Percentiles rank a stretch among this genome's conserved stretches.
Evolutionary conservation across 164 flowering plant species (phyloP).

Genomic region (Stephania cephalantha): DNA sequence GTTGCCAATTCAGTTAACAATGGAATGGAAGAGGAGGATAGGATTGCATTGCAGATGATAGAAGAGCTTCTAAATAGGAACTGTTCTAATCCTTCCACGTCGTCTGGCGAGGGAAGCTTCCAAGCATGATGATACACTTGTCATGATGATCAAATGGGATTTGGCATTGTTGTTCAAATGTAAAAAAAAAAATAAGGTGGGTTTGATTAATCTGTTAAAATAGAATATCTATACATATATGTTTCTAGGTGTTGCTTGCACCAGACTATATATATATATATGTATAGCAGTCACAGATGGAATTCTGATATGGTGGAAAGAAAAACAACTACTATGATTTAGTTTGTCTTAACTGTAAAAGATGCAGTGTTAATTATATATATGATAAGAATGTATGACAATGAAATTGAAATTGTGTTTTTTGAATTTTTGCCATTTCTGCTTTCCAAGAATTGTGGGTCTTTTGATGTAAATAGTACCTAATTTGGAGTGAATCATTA

Average conservation of each 20-base stretch:
- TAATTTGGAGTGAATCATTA: too few species aligned
- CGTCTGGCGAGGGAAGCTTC: constrained; percentile 8
- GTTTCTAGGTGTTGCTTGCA: not conserved
- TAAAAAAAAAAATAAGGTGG: not conserved
- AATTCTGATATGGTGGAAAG: not conserved
- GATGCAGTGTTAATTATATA: not conserved
- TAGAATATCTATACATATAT: not conserved
- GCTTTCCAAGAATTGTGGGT: not conserved
- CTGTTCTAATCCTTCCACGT: constrained; percentile 22
- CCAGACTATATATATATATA: not conserved
- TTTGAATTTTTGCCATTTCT: not conserved
- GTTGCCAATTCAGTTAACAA: not conserved
- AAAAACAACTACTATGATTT: not conserved
- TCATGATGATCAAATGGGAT: not conserved
- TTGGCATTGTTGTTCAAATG: not conserved
- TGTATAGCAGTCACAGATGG: not conserved
- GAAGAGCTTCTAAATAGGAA: constrained; percentile 53
- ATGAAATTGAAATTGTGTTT: not conserved
- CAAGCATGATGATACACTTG: not conserved
- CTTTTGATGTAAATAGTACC: not conserved
- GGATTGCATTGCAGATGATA: constrained; percentile 60
- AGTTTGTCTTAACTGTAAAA: not conserved
- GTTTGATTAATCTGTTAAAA: not conserved
- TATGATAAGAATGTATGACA: not conserved
- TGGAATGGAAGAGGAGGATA: constrained; percentile 41